Evolutionary conservation across 164 flowering plant species (phyloP), one percentile per base, ranked within the genome.

Genomic region (Piper longum): DNA sequence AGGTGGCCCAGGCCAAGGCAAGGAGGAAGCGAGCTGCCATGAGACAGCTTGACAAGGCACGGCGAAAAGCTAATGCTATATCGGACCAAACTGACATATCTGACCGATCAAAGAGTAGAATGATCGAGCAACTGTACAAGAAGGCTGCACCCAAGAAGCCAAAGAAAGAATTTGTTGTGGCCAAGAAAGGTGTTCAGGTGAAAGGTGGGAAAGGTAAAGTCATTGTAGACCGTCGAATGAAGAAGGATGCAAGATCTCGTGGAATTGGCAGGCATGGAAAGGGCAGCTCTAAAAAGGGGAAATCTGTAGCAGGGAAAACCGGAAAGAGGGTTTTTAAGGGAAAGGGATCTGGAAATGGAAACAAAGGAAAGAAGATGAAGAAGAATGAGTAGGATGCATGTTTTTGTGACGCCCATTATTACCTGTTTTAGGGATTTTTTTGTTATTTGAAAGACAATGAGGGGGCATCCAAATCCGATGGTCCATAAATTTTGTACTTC

Each of bases 161-260:
- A 16, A 56, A 86, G 68, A 93, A 81, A 76, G 97, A 90, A 70
- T 83, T 68, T 59, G 97, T 89, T 58, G 97, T 93, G 16, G 97
- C 98, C 7, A 93, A 93, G 87, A 93, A 93, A 66, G 98, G 98
- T 12, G 98, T 93, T 26, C 83, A 81, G 63, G 92, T 88, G 7
- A 90, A 62, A 74, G 73, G 69, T 14, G 98, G 97, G 2, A 88
- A 88, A 72, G 97, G 96, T 8, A 88, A 86, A 60, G 88, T 88
- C 4, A 69, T 86, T 5, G 98, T 93, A 16, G 98, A 93, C 74
- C 72, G 82, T 43, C 68, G 98, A 44, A 93, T 93, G 98, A 90
- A 93, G 67, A 90, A 85, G 79, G 97, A 93, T 72, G 63, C 78
- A 8, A 81, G 97, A 67, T 14, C 70, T 26, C 76, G 65, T 45